A percentile compares a stretch with the other conserved stretches of the same genome.
These are phyloP conservation scores for Dryas drummondii DNA, from an alignment of 306 rosid species.

Conservation along the genomic window DNA sequence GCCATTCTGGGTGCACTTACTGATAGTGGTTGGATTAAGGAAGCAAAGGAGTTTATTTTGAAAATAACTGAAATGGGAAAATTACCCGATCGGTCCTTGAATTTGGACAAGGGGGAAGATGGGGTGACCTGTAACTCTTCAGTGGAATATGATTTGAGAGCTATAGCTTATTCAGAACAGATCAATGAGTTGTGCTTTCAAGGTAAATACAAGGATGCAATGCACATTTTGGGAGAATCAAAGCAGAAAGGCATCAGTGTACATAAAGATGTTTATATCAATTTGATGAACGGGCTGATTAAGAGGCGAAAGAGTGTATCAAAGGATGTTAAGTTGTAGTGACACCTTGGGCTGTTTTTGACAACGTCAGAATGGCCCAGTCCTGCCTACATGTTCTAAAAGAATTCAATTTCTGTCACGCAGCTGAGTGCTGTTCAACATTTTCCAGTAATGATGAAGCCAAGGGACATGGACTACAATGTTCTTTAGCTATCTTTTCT, in stretches of 20 bases:
- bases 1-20: constrained; percentile 54
- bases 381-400: constrained; percentile 9
- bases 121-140: constrained; percentile 29
- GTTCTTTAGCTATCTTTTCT: no score
- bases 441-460: neutral
- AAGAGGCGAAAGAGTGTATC: constrained; percentile 70
- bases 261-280: constrained; percentile 47
- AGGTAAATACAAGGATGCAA: constrained; percentile 80
- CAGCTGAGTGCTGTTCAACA: neutral
- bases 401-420: neutral
- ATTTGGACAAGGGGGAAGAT: constrained; percentile 30
- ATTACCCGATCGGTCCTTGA: constrained; percentile 21
- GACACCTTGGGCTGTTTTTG: constrained; percentile 9
- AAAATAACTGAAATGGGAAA: constrained; percentile 54
- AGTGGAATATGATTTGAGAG: constrained; percentile 43
- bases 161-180: constrained; percentile 49
- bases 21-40: constrained; percentile 54
- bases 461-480: neutral
- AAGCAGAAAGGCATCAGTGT: constrained; percentile 55
- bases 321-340: constrained; percentile 27
- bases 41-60: constrained; percentile 54
- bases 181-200: constrained; percentile 59
- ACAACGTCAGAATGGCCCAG: constrained; percentile 8
- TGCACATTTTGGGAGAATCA: constrained; percentile 55
- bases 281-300: constrained; percentile 77